A percentile compares a stretch with the other conserved stretches of the same genome.
phyloP scores from a whole-genome alignment of 192 early-diverging fungal species.

The Coemansia sp. region DNA sequence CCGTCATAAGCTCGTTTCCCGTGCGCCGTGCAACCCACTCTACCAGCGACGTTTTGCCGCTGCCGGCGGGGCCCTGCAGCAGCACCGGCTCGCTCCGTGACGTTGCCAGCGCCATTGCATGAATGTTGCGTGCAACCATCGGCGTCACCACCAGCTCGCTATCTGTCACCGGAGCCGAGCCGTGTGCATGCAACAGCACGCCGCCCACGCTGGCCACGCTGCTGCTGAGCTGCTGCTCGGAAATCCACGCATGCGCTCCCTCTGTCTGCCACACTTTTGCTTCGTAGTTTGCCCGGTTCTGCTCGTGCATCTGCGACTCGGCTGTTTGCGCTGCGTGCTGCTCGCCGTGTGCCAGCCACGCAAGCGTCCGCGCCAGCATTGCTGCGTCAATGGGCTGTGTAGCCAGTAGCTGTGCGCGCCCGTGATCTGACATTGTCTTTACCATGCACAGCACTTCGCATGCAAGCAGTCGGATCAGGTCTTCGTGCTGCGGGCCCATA shows the following conservation, averaged over 20 bases:
- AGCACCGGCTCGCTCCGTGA: constrained; percentile 86
- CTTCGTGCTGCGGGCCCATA: constrained; percentile 16
- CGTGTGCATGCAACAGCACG: constrained; percentile 44
- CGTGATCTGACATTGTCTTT: constrained; percentile 21
- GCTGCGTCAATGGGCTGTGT: constrained; percentile 1
- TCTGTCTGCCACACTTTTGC: constrained; percentile 13
- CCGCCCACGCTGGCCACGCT: constrained; percentile 47
- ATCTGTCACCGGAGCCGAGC: constrained; percentile 5
- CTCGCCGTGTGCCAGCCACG: constrained; percentile 35
- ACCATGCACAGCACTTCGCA: constrained; percentile 40
- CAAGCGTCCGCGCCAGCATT: constrained; percentile 11
- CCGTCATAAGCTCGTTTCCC: constrained; percentile 83
- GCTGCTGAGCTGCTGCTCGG: constrained; percentile 18
- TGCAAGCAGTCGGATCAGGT: constrained; percentile 22
- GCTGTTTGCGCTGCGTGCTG: constrained; percentile 15
- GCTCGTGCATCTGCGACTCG: constrained; percentile 5
- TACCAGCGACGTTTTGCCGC: constrained; percentile 87
- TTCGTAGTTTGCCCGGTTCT: constrained; percentile 9
- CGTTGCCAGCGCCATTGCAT: constrained; percentile 77
- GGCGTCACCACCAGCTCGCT: constrained; percentile 69
- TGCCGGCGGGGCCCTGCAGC: constrained; percentile 79
- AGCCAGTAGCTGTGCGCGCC: constrained; percentile 17
- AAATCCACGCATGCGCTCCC: constrained; percentile 18
- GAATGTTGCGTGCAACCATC: constrained; percentile 74
- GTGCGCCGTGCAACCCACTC: constrained; percentile 80